Base-by-base conservation (phyloP, 768 basidiomycete species). In the Russula earlei region DNA sequence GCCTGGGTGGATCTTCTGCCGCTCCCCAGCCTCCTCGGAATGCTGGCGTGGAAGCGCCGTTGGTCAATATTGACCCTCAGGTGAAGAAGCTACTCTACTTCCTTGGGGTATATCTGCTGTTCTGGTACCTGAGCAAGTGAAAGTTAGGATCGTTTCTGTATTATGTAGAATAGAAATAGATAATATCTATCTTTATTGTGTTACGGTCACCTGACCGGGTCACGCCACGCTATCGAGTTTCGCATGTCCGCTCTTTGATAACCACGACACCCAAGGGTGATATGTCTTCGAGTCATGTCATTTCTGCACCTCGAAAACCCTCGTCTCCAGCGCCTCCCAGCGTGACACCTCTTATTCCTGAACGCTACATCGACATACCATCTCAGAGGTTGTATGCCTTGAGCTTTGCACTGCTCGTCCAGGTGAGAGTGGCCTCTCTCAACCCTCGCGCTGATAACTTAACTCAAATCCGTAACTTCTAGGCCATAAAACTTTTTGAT, bases 401-500 rank as follows among this genome's bases (percentile, higher is more conserved):
- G 42, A 86, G 89, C 58, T 70, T 91, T 24, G 87, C 84, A 8
- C 77, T 83, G 38, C 74, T 91, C 2, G 74, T 87, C 33, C 91
- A 93, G 77, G 91, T 87, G 60, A 52, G 76, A 62, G 49, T 24
- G 24, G 25, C 46, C 19, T 37, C 33, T 24, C 36, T 49, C 33
- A 34, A 34, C 5, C 1, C 19, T 33, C 24, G 19, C 44, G n/a
- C 40, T 25, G 17, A 22, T 29, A 33, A 8, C 31, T 20, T 11
- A 14, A 47, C 42, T 49, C 37, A n/a, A 29, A 53, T 22, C 34
- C 43, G 27, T 25, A 19, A 34, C 29, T 19, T 17, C 7, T 51
- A 93, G 90, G 80, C 87, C 25, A 74, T 87, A 60, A 95, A 95
- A 74, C 52, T 82, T 3, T 69, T 87, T 55, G 88, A 93, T 67